Base-by-base conservation (phyloP, 2,329 filamentous ascomycete genomes). In the Cladobotryum mycophilum region DNA sequence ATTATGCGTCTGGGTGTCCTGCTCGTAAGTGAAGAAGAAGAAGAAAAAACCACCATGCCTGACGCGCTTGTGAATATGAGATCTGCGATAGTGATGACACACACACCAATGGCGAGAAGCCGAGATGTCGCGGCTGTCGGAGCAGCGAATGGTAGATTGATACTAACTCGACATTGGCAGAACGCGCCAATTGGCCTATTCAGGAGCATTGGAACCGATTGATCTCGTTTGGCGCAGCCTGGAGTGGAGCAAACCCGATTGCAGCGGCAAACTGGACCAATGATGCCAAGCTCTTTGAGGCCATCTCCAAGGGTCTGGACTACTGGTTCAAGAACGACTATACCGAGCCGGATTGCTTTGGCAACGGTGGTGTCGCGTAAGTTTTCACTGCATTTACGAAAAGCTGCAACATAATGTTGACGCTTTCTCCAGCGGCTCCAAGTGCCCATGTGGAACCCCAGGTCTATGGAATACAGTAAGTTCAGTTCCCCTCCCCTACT, bases 241-340 rank as follows among this genome's bases (percentile, higher is more conserved):
- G 55, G 59, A 58, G 48, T 17, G 61, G 58, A 44, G 55, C 44
- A 22, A 63, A 58, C 15, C 54, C 52, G n/a, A 47, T 37, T 1
- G 51, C 54, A n/a, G 41, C 53, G 2, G 47, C 36, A 8, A 52
- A 52, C 9, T 57, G 57, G 58, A 54, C 44, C 5, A 51, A 53
- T 7, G 51, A 51, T 18, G 44, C 47, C 3, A 49, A 43, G 13
- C 51, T 58, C 3, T 37, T 58, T 11, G 17, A 43, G 2, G 54
- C 55, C 4, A 55, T 58, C 11, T 54, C 48, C 17, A 57, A 53
- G 4, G 57, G 56, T 20, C 36, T 60, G 36, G 54, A 57, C 20
- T 59, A 58, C 18, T 60, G 58, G 58, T 60, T 60, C 36, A 51
- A 54, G 41, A 60, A 60, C 40, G 57, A 60, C 44, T 60, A 58